A percentile compares a stretch with the other conserved stretches of the same genome.
Evolutionary conservation across 2,329 filamentous ascomycete species (phyloP).

Genomic region (Phoma sp.): DNA sequence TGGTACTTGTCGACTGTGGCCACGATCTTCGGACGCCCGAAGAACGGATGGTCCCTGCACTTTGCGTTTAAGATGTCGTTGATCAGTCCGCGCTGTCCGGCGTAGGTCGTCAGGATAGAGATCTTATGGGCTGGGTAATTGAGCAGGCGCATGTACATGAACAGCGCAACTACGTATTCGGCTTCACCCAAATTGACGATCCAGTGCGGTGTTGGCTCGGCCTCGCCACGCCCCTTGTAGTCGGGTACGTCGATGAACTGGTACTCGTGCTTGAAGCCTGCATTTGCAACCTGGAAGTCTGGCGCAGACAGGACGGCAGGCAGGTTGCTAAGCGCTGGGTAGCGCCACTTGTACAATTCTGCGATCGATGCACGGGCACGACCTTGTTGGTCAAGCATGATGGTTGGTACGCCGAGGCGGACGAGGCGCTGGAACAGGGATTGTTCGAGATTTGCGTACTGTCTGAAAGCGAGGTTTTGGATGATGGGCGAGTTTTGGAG

Average conservation of each 20-base stretch:
- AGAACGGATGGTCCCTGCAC: conserved; percentile 82
- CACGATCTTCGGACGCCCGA: conserved; percentile 87
- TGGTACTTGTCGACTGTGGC: conserved; percentile 99
- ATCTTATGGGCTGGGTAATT: conserved; percentile 88
- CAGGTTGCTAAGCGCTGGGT: conserved; percentile 79
- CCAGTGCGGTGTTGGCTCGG: conserved; percentile 90
- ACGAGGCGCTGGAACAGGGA: conserved; percentile 92
- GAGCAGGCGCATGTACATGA: conserved; percentile 95
- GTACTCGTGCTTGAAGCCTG: conserved; percentile 91
- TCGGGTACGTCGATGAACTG: conserved; percentile 96
- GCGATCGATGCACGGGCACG: conserved; percentile 88
- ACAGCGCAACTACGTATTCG: conserved; percentile 94
- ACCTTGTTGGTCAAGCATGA: conserved; percentile 91
- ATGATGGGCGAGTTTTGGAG: conserved; percentile 96
- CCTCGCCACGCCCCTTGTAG: conserved; percentile 89
- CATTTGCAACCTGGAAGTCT: conserved; percentile 83
- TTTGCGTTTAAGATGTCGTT: conserved; percentile 84
- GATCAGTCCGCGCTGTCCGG: conserved; percentile 87
- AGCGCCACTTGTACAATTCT: conserved; percentile 91
- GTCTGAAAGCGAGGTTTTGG: conserved; percentile 90
- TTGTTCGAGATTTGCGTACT: conserved; percentile 96
- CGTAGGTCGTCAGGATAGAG: conserved; percentile 90
- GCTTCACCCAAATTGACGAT: conserved; percentile 96
- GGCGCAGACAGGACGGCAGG: conserved; percentile 71
- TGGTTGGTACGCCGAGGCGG: conserved; percentile 87